Conservation (phyloP, 2,329 filamentous ascomycete genomes). For the Aspergillus pseudotamarii region DNA sequence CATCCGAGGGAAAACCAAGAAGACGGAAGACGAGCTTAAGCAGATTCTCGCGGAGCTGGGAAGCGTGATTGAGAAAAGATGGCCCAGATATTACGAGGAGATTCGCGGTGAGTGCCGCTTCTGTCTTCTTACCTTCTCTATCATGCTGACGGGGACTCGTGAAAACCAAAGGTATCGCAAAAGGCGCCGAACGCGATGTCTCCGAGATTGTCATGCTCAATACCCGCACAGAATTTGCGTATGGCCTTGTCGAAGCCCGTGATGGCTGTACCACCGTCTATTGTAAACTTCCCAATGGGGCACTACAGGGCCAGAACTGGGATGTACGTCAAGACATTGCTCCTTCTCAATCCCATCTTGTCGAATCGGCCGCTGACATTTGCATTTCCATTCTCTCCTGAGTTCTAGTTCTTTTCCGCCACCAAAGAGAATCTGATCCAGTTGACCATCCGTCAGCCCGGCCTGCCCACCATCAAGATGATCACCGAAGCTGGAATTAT, state of each 20-base stretch:
- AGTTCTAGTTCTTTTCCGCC: not conserved
- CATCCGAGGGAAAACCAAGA: not conserved
- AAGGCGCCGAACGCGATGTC: not conserved
- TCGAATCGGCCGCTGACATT: not conserved
- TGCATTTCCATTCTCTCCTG: not conserved
- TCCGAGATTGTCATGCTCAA: not conserved
- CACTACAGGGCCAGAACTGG: not conserved
- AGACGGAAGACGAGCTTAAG: not conserved
- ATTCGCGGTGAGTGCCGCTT: not conserved
- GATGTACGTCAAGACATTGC: not conserved
- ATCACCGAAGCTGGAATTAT: constrained; percentile 61
- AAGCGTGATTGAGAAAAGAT: not conserved
- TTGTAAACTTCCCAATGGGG: not conserved
- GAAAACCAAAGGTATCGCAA: not conserved
- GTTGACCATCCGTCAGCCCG: not conserved
- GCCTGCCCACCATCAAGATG: constrained; percentile 54
- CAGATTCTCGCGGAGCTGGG: not conserved
- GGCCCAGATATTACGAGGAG: not conserved
- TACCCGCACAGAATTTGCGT: not conserved
- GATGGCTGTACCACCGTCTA: not conserved
- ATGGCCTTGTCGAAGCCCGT: not conserved
- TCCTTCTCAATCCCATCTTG: not conserved
- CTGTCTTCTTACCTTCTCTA: not conserved
- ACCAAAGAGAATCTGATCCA: not conserved
- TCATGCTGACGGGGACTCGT: not conserved